These are phyloP conservation scores for Trichoderma aggressivum DNA, from an alignment of 2,329 filamentous ascomycete species.

Conservation along the genomic window DNA sequence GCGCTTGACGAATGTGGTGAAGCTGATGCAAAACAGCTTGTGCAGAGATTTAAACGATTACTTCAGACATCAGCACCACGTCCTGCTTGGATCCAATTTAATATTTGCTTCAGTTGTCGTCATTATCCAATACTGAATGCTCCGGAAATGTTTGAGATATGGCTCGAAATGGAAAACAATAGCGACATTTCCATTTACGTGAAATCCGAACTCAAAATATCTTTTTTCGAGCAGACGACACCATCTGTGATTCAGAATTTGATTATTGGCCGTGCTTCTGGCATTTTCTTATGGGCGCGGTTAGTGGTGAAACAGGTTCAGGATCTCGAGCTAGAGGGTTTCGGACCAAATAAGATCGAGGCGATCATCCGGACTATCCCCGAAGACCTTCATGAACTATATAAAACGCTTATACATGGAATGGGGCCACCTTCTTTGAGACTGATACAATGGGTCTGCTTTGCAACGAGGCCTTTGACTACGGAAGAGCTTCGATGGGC, in stretches of 20 bases:
- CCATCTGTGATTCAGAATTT: not conserved
- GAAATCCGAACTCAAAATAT: not conserved
- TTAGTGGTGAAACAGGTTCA: constrained; percentile 26
- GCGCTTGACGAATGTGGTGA: constrained; percentile 36
- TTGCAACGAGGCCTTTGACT: constrained; percentile 26
- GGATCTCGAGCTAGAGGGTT: constrained; percentile 13
- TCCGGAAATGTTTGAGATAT: constrained; percentile 26
- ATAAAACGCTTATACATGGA: constrained; percentile 23
- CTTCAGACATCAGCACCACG: constrained; percentile 17
- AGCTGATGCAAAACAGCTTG: constrained; percentile 22
- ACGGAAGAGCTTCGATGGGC: constrained; percentile 32
- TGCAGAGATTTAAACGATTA: constrained; percentile 10
- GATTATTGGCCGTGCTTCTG: constrained; percentile 28
- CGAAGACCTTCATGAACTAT: constrained; percentile 26
- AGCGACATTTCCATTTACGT: constrained; percentile 32
- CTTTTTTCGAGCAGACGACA: not conserved
- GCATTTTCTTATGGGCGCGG: constrained; percentile 38
- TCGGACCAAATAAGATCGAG: constrained; percentile 22
- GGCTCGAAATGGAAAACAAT: constrained; percentile 30
- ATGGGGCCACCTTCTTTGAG: constrained; percentile 24
- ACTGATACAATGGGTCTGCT: constrained; percentile 35
- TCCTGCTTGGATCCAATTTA: not conserved
- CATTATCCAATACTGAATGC: constrained; percentile 28
- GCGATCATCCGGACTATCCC: constrained; percentile 24
- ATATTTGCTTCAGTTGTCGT: constrained; percentile 34